phyloP scores from a whole-genome alignment of 768 basidiomycete species.

The Leccinum broughii region DNA sequence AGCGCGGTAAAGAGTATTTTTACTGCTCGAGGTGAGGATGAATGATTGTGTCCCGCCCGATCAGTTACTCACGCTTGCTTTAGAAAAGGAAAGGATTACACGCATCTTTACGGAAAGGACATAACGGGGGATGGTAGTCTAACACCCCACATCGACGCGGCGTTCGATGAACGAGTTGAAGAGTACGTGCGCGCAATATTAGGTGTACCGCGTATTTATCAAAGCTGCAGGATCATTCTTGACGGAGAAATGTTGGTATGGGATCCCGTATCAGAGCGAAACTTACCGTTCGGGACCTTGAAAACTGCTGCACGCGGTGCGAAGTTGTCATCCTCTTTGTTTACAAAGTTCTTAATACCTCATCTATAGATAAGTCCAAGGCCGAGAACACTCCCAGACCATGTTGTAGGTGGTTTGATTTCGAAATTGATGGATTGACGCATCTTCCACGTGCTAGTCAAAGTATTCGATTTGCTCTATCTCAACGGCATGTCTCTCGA shows the following conservation, averaged over 20 bases:
- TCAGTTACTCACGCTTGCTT: slow-evolving; percentile 3
- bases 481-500: slow-evolving; percentile 82
- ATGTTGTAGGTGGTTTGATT: slow-evolving; percentile 64
- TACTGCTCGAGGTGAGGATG: slow-evolving; percentile 80
- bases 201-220: slow-evolving; percentile 8
- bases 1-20: slow-evolving; percentile 85
- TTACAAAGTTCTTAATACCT: not conserved
- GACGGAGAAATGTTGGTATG: slow-evolving; percentile 99
- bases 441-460: slow-evolving; percentile 58
- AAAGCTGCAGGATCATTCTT: slow-evolving; percentile 69
- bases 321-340: slow-evolving; percentile 12
- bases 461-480: slow-evolving; percentile 92
- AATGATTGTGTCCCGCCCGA: not conserved
- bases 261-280: slow-evolving; percentile 88
- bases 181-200: slow-evolving; percentile 55
- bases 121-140: slow-evolving; percentile 73
- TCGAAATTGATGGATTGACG: not conserved
- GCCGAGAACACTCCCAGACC: slow-evolving; percentile 77
- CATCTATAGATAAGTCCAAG: slow-evolving; percentile 61
- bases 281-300: slow-evolving; percentile 89
- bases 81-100: slow-evolving; percentile 91
- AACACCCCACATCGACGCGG: slow-evolving; percentile 80
- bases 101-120: slow-evolving; percentile 87
- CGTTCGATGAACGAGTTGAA: slow-evolving; percentile 73
- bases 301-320: slow-evolving; percentile 89